A percentile compares a stretch with the other conserved stretches of the same genome.
phyloP scores from a whole-genome alignment of 139 green algal species.

The Chlamydomonas schloesseri region DNA sequence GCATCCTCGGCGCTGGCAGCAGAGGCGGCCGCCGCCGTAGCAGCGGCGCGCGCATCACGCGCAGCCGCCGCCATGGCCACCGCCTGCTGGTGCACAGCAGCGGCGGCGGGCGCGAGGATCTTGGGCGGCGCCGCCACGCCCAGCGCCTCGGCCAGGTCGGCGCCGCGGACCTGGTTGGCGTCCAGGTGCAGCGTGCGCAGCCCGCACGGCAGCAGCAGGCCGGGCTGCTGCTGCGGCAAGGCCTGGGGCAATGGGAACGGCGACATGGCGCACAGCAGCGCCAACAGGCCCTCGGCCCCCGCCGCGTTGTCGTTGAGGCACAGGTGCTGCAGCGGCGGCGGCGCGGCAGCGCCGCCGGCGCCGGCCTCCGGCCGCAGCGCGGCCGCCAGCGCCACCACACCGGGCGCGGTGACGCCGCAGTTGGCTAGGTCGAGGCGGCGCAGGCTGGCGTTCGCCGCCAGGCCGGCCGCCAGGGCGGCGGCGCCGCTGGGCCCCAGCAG shows the following conservation, averaged over 20 bases:
- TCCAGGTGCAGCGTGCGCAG: slow-evolving; percentile 7
- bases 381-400: slow-evolving; percentile 4
- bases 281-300: background rate
- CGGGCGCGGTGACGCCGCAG: slow-evolving; percentile 3
- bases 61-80: background rate
- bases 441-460: background rate
- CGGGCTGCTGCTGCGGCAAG: too few relatives aligned
- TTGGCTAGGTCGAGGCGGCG: slow-evolving; percentile 19
- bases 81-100: background rate
- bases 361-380: background rate
- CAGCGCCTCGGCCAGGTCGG: slow-evolving; percentile 9
- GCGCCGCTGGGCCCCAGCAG: slow-evolving; percentile 10
- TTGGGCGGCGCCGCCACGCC: background rate
- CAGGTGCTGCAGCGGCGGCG: slow-evolving; percentile 3
- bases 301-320: background rate
- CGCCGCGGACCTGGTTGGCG: slow-evolving; percentile 2
- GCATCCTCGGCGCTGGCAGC: background rate
- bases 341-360: background rate
- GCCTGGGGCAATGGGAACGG: background rate
- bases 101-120: background rate
- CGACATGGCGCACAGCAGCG: slow-evolving; percentile 2
- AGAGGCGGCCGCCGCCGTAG: background rate
- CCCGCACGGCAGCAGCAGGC: background rate
- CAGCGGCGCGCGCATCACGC: background rate
- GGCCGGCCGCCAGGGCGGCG: background rate